Percentiles rank a stretch among this genome's conserved stretches.
phyloP scores from a whole-genome alignment of 768 basidiomycete species.

The Leucocoprinus sp. region DNA sequence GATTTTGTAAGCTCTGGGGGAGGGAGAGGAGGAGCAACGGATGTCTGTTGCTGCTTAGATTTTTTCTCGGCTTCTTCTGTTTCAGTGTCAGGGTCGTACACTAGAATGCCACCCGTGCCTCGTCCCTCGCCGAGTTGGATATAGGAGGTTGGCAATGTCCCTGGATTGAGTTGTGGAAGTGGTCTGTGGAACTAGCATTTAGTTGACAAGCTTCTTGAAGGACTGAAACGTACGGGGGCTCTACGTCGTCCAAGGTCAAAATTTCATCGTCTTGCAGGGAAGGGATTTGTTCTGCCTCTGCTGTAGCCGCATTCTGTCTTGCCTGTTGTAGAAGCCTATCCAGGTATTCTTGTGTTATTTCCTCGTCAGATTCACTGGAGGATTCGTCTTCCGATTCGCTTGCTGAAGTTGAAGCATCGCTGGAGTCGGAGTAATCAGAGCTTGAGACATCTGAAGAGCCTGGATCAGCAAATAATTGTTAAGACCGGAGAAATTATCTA shows the following conservation, averaged over 20 bases:
- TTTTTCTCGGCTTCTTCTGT: slow-evolving; percentile 44
- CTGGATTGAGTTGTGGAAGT: slow-evolving; percentile 60
- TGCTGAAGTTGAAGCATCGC: slow-evolving; percentile 1
- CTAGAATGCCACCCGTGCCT: slow-evolving; percentile 36
- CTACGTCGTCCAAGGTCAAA: slow-evolving; percentile 35
- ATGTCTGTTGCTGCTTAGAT: slow-evolving; percentile 36
- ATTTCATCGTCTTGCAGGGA: slow-evolving; percentile 30
- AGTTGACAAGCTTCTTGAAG: slow-evolving; percentile 3
- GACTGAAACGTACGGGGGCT: slow-evolving; percentile 25
- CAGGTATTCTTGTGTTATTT: slow-evolving; percentile 52
- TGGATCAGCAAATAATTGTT: slow-evolving; percentile 12
- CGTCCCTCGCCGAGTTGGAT: slow-evolving; percentile 42
- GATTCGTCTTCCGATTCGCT: slow-evolving; percentile 9
- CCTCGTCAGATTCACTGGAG: slow-evolving; percentile 31
- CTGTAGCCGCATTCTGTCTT: slow-evolving; percentile 35
- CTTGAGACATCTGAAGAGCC: slow-evolving; percentile 14
- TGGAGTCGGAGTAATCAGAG: slow-evolving; percentile 21
- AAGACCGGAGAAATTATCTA: slow-evolving; percentile 12
- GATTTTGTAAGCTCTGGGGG: slow-evolving; percentile 51
- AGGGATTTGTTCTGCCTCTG: slow-evolving; percentile 21
- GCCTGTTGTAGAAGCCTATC: slow-evolving; percentile 59
- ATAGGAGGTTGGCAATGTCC: slow-evolving; percentile 55
- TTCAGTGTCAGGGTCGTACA: slow-evolving; percentile 60
- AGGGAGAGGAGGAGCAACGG: slow-evolving; percentile 54
- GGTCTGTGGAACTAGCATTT: slow-evolving; percentile 27